Percentiles rank a stretch among this genome's conserved stretches.
Evolutionary conservation across 2,329 filamentous ascomycete genomes (phyloP).

Genomic region (Aspergillus brunneoviolaceus): DNA sequence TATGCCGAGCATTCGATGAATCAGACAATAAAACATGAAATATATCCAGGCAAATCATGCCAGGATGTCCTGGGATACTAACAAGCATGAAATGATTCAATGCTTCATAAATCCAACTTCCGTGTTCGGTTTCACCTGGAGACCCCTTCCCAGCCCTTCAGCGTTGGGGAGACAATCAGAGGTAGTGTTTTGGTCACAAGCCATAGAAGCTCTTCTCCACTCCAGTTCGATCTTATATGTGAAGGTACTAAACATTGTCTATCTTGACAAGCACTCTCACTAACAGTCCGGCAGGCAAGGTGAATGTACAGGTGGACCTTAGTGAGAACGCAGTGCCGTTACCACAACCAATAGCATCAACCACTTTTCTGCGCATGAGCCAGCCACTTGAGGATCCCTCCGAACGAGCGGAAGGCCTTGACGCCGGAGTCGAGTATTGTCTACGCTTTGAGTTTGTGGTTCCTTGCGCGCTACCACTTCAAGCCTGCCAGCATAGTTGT

Average conservation of each 20-base stretch:
- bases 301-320: conserved; percentile 12
- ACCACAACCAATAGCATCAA: conserved; percentile 1
- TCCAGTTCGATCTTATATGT: conserved; percentile 1
- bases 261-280: background rate
- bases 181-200: conserved; percentile 13
- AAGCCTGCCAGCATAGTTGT: conserved; percentile 17
- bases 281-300: conserved; percentile 12
- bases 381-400: conserved; percentile 6
- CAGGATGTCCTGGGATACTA: too few species aligned
- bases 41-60: too few species aligned
- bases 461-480: conserved; percentile 14
- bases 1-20: too few species aligned
- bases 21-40: too few species aligned
- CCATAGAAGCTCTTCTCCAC: background rate
- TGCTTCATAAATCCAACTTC: background rate
- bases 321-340: conserved; percentile 18
- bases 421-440: background rate
- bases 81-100: background rate
- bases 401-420: background rate
- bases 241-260: conserved; percentile 1
- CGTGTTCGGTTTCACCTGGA: background rate
- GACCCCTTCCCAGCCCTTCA: conserved; percentile 4
- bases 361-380: conserved; percentile 17
- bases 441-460: conserved; percentile 20
- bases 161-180: conserved; percentile 14